Base-by-base conservation (phyloP, 805 yeast genomes). In the Metschnikowia orientalis region DNA sequence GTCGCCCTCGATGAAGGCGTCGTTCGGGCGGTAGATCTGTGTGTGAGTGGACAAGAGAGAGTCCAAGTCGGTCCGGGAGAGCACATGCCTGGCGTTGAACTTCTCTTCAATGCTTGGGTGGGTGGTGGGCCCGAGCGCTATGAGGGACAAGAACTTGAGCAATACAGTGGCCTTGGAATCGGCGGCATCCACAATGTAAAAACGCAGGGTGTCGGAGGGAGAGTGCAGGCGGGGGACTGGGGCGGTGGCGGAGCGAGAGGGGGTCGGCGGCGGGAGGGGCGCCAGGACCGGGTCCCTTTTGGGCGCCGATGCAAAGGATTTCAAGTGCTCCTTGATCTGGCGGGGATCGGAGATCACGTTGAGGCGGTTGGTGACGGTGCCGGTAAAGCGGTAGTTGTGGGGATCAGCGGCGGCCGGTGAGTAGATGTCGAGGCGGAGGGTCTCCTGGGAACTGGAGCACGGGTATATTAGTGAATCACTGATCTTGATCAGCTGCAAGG, bases 371-470 rank as follows among this genome's bases (percentile, higher is more conserved):
- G 50, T 32, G 26, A 64, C 53, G 26, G 63, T 47, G 12, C 70
- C 70, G 8, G 56, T 38, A 39, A 50, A 59, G 23, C 25, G 26
- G 23, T 41, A 41, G 9, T 37, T 38, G 14, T 36, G 38, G 11
- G 37, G 26, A 8, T 37, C 30, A 7, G 33, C 24, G 7, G 31
- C 23, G n/a, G 37, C 26, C 2, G 36, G 44, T 8, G 53, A 38
- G 44, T 62, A 64, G 5, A 65, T 40, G 37, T 61, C 66, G 16
- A 62, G 54, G 28, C 61, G 61, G 35, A 60, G 56, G 26, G 52
- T 56, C 36, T 64, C 71, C 11, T 57, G 58, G 12, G 56, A 42
- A 17, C 47, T 47, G 13, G 51, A 37, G 38, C 68, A 64, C 8
- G 69, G 68, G 26, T 49, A 61, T 17, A 44, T 40, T 30, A 53